Evolutionary conservation across 1,139 yeast species (phyloP).

Genomic region (Geotrichum cucujoidarum): DNA sequence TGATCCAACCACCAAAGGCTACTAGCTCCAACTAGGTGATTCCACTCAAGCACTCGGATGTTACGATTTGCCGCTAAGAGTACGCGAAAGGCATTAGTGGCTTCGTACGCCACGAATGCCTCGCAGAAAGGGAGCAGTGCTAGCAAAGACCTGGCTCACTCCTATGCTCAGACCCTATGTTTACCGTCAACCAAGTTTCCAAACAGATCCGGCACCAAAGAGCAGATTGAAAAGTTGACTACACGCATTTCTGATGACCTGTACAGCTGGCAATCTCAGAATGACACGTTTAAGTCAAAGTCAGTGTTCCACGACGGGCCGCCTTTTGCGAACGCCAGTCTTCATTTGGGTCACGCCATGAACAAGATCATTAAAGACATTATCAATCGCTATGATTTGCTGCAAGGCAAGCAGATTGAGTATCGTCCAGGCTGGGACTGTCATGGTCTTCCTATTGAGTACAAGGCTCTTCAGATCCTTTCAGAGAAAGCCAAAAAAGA

Average conservation of each 20-base stretch:
- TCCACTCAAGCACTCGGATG: no score
- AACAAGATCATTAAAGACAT: conserved; percentile 87
- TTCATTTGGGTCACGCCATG: conserved; percentile 91
- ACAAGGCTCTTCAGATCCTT: conserved; percentile 53
- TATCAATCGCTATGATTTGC: conserved; percentile 64
- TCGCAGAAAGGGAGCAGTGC: background rate
- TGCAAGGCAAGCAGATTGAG: conserved; percentile 55
- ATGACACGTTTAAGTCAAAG: conserved; percentile 21
- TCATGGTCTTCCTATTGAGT: conserved; percentile 94
- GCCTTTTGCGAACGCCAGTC: conserved; percentile 93
- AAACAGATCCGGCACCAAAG: conserved; percentile 41
- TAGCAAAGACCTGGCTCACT: conserved; percentile 24
- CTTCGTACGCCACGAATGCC: conserved; percentile 3
- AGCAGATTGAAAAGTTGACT: conserved; percentile 28
- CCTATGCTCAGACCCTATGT: conserved; percentile 45
- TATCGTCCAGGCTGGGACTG: conserved; percentile 98
- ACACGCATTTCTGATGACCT: conserved; percentile 39
- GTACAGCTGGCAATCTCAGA: conserved; percentile 42
- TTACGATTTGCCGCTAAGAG: background rate
- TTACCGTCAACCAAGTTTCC: conserved; percentile 54
- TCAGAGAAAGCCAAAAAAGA: conserved; percentile 34
- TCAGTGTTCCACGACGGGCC: conserved; percentile 94
- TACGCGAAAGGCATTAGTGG: conserved; percentile 1
- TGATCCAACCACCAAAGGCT: background rate
- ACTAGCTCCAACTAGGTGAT: background rate